These are phyloP conservation scores for Xanthoconium stramineum DNA, from an alignment of 768 basidiomycete genomes.

Conservation along the genomic window DNA sequence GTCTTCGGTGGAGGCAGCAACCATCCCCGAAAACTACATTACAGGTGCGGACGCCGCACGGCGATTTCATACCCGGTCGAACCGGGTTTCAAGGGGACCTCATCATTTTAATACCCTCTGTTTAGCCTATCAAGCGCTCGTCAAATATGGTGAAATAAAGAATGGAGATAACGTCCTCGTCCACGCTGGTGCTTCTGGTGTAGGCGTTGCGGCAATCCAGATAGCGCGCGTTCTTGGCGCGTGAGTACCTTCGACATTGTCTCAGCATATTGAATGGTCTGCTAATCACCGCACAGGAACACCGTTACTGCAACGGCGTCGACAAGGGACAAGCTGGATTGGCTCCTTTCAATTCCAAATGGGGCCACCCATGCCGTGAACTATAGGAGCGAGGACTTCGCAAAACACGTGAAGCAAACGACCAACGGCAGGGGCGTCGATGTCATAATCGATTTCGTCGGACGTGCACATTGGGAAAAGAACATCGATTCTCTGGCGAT, in stretches of 20 bases:
- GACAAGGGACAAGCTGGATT: slow-evolving; percentile 76
- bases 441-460: slow-evolving; percentile 84
- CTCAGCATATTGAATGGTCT: slow-evolving; percentile 1
- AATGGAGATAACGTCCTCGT: slow-evolving; percentile 74
- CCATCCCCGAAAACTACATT: slow-evolving; percentile 83
- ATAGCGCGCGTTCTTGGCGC: slow-evolving; percentile 71
- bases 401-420: slow-evolving; percentile 62
- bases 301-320: slow-evolving; percentile 86
- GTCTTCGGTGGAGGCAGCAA: slow-evolving; percentile 82
- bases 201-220: slow-evolving; percentile 86
- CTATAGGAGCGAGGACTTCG: slow-evolving; percentile 83
- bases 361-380: slow-evolving; percentile 77
- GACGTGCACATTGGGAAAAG: slow-evolving; percentile 67
- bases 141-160: slow-evolving; percentile 67
- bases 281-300: slow-evolving; percentile 37
- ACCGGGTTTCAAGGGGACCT: slow-evolving; percentile 2
- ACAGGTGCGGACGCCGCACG: slow-evolving; percentile 55
- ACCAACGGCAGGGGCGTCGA: slow-evolving; percentile 74
- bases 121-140: slow-evolving; percentile 59
- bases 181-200: slow-evolving; percentile 90
- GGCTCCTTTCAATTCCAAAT: slow-evolving; percentile 61
- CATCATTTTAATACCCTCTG: slow-evolving; percentile 1
- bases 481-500: slow-evolving; percentile 67
- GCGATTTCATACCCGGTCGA: slow-evolving; percentile 8
- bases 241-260: slow-evolving; percentile 42